Conservation (phyloP, 345 rosid species). For the Citrus unshiu region DNA sequence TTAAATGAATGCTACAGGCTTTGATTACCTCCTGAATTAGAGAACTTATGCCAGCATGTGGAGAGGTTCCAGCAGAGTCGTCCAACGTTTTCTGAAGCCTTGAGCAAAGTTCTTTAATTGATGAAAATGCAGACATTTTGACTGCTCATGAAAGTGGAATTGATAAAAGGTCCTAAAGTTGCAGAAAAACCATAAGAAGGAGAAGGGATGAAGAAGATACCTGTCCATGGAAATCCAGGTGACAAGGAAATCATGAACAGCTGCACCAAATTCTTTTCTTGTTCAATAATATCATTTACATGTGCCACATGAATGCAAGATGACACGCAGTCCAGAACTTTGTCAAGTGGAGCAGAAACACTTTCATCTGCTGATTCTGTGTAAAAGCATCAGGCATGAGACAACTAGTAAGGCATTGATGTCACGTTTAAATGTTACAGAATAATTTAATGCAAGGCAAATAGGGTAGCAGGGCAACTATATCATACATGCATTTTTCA, state of each 20-base stretch:
- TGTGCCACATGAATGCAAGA: conserved; percentile 66
- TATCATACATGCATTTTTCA: background rate
- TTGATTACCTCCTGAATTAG: conserved; percentile 62
- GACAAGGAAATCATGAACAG: conserved; percentile 46
- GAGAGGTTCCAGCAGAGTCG: conserved; percentile 32
- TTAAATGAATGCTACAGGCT: background rate
- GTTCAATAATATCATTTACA: conserved; percentile 47
- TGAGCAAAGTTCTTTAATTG: conserved; percentile 67
- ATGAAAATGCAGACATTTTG: conserved; percentile 67
- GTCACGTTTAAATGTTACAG: background rate
- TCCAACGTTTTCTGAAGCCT: conserved; percentile 41
- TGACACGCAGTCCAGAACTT: conserved; percentile 60
- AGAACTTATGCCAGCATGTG: conserved; percentile 31
- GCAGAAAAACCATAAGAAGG: background rate
- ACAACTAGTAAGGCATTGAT: background rate
- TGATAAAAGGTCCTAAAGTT: conserved; percentile 1
- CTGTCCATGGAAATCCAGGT: conserved; percentile 79
- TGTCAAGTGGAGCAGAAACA: conserved; percentile 55
- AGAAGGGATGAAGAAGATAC: conserved; percentile 38
- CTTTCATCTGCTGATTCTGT: conserved; percentile 57
- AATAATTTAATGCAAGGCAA: background rate
- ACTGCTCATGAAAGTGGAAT: conserved; percentile 44
- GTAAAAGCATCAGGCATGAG: conserved; percentile 7
- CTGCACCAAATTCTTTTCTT: conserved; percentile 53
- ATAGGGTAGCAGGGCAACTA: background rate